phyloP scores from a whole-genome alignment of 1,284 basidiomycete genomes.

The Ganoderma sinense region DNA sequence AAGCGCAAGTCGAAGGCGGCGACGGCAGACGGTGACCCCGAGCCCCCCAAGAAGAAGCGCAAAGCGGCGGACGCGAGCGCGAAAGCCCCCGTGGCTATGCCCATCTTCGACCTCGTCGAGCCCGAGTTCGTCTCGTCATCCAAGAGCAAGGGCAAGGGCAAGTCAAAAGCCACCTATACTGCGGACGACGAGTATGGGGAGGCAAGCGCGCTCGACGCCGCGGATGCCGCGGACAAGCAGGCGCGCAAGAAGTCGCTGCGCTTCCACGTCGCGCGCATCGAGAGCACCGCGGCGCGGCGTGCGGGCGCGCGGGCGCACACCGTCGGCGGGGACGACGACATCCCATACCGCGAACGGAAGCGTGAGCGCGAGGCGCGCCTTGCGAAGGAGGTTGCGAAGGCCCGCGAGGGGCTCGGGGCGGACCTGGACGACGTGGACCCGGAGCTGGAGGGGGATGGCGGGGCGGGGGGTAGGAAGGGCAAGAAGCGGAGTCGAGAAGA shows the following conservation, averaged over 20 bases:
- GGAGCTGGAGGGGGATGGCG: conserved; percentile 42
- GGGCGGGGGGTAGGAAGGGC: conserved; percentile 46
- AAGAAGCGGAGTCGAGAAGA: conserved; percentile 46
- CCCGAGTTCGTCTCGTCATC: conserved; percentile 59
- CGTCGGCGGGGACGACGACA: conserved; percentile 88
- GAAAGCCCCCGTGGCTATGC: conserved; percentile 43
- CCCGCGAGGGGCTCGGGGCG: conserved; percentile 56
- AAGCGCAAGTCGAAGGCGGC: conserved; percentile 37
- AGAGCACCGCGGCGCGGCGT: conserved; percentile 74
- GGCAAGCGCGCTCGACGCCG: conserved; percentile 67
- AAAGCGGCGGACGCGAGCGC: conserved; percentile 36
- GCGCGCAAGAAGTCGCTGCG: conserved; percentile 81
- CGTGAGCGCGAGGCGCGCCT: neutral
- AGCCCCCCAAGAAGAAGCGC: conserved; percentile 43
- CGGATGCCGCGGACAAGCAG: conserved; percentile 85
- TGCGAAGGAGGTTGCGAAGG: conserved; percentile 26
- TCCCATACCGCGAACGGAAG: conserved; percentile 79
- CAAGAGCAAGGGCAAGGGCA: conserved; percentile 20
- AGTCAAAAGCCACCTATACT: conserved; percentile 30
- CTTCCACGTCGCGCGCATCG: conserved; percentile 88
- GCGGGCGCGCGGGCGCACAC: conserved; percentile 69
- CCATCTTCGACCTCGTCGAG: conserved; percentile 77
- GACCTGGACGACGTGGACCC: conserved; percentile 72
- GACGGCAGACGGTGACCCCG: conserved; percentile 27
- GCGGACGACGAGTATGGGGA: conserved; percentile 78